Evolutionary conservation across 495 filamentous ascomycete species (phyloP).

Genomic region (Daldinia grandis): DNA sequence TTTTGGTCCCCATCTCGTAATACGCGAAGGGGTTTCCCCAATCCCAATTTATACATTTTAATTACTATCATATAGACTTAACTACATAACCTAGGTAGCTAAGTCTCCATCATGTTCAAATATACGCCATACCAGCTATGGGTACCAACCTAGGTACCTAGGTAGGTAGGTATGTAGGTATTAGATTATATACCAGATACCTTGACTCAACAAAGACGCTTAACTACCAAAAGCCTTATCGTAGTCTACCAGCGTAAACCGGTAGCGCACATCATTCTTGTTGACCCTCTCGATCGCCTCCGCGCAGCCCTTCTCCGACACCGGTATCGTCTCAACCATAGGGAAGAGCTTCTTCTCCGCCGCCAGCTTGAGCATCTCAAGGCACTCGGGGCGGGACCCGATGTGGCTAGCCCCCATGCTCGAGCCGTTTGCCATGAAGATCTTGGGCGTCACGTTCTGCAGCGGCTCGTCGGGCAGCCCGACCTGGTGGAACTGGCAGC

Average conservation of each 20-base stretch:
- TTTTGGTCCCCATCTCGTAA: too few relatives aligned
- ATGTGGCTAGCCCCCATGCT: slow-evolving; percentile 75
- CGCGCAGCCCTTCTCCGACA: slow-evolving; percentile 73
- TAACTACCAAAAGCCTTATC: slow-evolving; percentile 66
- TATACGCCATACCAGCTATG: background rate
- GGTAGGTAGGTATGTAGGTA: too few relatives aligned
- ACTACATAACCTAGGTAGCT: background rate
- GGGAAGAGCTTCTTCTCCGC: slow-evolving; percentile 77
- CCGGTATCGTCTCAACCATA: slow-evolving; percentile 74
- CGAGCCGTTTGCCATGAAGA: slow-evolving; percentile 68
- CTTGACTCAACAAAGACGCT: background rate
- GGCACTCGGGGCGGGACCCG: slow-evolving; percentile 74
- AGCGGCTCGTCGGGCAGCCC: slow-evolving; percentile 75
- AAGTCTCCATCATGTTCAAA: background rate
- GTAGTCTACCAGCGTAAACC: slow-evolving; percentile 71
- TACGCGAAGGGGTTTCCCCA: too few relatives aligned
- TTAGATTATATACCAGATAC: background rate
- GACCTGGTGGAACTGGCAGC: slow-evolving; percentile 77
- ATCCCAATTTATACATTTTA: too few relatives aligned
- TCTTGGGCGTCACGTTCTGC: slow-evolving; percentile 66
- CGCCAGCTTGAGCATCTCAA: slow-evolving; percentile 77
- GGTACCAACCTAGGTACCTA: too few relatives aligned
- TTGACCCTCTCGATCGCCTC: slow-evolving; percentile 74
- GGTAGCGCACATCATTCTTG: slow-evolving; percentile 72
- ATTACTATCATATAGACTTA: background rate